Evolutionary conservation across 1,284 basidiomycete genomes (phyloP), one percentile per base, ranked within the genome.

Genomic region (Wolfiporia cocos): DNA sequence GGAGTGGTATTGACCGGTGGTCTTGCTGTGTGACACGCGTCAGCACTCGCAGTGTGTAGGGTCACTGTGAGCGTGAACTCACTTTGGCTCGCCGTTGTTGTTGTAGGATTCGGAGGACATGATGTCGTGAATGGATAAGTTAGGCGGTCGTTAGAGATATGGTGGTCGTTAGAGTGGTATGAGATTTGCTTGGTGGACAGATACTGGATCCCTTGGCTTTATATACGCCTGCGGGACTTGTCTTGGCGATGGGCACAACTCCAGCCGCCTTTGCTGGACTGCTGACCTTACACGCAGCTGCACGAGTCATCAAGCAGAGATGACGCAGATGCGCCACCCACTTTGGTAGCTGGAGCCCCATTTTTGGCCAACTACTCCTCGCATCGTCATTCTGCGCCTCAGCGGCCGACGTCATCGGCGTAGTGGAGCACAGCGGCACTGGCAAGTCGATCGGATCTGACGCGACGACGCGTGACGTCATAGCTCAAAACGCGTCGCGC

Each of bases 1-100:
- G 3, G 76, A 78, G 62, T 81, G 76, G 54, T 59, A 67, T 62
- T 86, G 76, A 49, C 82, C 86, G 50, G 74, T 67, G 50, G 67
- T 55, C 68, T 87, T 86, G 68, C 74, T 78, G 59, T 63, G 40
- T 11, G 10, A 20, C 7, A 19, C 18, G n/a, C 15, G 20, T 46
- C 34, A 46, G 37, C 3, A 18, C n/a, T n/a, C n/a, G n/a, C n/a
- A n/a, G n/a, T n/a, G n/a, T n/a, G n/a, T n/a, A n/a, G n/a, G n/a
- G n/a, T n/a, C n/a, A n/a, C n/a, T n/a, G n/a, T n/a, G n/a, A n/a
- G n/a, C n/a, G n/a, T n/a, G n/a, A n/a, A n/a, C 51, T 33, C 30
- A 55, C 53, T 42, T 52, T 47, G 53, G 53, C 47, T 53, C 43
- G 39, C 43, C 41, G 41, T 24, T 47, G 48, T 47, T 52, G 15